Base-by-base conservation (phyloP, 495 filamentous ascomycete species). In the Trichoderma asperelloides region DNA sequence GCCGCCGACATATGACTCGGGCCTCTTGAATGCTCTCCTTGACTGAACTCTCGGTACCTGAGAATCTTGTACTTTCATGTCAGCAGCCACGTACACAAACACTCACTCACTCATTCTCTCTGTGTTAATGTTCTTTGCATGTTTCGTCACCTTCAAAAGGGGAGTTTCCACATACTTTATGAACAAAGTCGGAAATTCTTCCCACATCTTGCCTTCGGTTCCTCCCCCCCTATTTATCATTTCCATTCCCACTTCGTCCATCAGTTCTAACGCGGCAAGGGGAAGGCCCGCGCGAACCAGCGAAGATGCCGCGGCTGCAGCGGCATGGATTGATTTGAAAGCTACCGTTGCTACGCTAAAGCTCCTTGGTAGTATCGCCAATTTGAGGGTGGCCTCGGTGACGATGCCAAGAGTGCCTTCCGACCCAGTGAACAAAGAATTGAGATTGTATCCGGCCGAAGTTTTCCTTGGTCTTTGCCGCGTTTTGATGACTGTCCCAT, bases 331-430 rank as follows among this genome's bases (percentile, higher is more conserved):
- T 18, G 80, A 81, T 0, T 79, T 78, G 74, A 92, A 92, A 0
- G 87, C 76, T 27, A 84, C 86, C 9, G 89, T 84, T 0, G 86
- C 89, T 18, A 92, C 89, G 60, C 82, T 81, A 30, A 84, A 86
- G 67, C 84, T 76, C 65, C 87, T 80, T 12, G 89, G 89, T 27
- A 87, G 82, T 0, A 83, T 81, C 0, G 89, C 85, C 33, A 92
- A 76, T 72, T 88, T 91, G 62, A 91, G 78, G 3, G 89, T 92
- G 13, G 88, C 87, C 72, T 97, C 93, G 0, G 93, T 96, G 16
- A 97, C 86, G 9, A 97, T 86, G 11, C 93, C 93, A 9, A 97
- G 82, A 0, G 93, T 98, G 8, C 94, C 93, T 75, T 97, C 93
- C n/a, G 89, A 91, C 0, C 93, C 94, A 63, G 96, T 87, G 74